Evolutionary conservation across 176 grass and related monocot genomes (phyloP).

Genomic region (Metroxylon sagu): DNA sequence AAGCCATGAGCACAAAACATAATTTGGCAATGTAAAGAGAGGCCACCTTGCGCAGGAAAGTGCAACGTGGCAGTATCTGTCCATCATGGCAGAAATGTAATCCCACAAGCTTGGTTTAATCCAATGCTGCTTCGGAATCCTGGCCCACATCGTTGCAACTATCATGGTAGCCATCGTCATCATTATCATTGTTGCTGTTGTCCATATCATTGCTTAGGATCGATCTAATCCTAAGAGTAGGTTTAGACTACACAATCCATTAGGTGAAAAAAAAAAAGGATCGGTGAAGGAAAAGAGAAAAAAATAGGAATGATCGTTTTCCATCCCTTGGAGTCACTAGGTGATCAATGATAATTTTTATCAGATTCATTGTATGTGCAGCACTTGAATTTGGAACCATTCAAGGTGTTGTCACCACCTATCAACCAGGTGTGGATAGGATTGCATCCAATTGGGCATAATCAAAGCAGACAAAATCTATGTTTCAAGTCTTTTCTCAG

Average conservation of each 20-base stretch:
- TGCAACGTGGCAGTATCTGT: not conserved
- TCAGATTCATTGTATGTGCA: not conserved
- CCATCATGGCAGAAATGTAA: not conserved
- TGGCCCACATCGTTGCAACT: not conserved
- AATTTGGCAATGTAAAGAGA: no score
- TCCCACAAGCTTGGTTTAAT: not conserved
- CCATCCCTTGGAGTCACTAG: not conserved
- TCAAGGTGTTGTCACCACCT: not conserved
- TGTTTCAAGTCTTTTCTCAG: no score
- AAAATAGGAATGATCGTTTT: not conserved
- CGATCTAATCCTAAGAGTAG: not conserved
- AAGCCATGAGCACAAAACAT: no score
- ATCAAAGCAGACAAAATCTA: not conserved
- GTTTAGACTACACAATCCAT: conserved; percentile 2
- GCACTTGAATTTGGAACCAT: not conserved
- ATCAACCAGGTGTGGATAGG: not conserved
- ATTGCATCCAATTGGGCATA: not conserved
- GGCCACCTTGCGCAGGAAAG: no score
- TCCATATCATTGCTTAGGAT: not conserved
- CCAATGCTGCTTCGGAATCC: not conserved
- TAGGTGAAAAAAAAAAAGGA: not conserved
- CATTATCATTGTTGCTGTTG: not conserved
- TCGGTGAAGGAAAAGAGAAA: not conserved
- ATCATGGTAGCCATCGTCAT: not conserved
- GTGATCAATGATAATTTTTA: not conserved